Percentiles rank a stretch among this genome's conserved stretches.
phyloP scores from a whole-genome alignment of 345 rosid genomes.

The Brassica carinata region DNA sequence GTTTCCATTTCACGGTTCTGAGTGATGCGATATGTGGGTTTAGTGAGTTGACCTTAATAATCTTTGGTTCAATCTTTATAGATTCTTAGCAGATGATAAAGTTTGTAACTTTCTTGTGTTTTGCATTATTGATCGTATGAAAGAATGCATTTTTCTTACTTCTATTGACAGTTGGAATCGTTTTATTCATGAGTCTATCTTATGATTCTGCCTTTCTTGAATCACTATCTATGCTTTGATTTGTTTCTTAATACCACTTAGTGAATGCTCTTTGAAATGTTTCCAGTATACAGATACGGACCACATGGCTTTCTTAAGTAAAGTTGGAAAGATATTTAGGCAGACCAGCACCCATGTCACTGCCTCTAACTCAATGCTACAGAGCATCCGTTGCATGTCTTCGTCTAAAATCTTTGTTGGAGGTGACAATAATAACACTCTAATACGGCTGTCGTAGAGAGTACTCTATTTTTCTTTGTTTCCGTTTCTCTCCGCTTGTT shows the following conservation, averaged over 20 bases:
- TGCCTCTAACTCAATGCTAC: slow-evolving; percentile 53
- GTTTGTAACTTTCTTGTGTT: neutral
- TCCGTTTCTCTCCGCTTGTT: slow-evolving; percentile 5
- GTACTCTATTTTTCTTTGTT: neutral
- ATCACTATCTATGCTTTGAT: neutral
- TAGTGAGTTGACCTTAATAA: slow-evolving; percentile 29
- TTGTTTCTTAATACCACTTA: neutral
- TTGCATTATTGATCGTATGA: neutral
- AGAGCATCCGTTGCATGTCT: slow-evolving; percentile 82
- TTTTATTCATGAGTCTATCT: neutral
- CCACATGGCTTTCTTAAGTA: slow-evolving; percentile 84
- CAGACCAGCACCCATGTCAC: slow-evolving; percentile 57
- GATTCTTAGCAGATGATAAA: neutral
- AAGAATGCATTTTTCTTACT: neutral
- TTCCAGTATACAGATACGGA: slow-evolving; percentile 6
- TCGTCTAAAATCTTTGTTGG: slow-evolving; percentile 78
- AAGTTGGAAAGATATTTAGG: slow-evolving; percentile 65
- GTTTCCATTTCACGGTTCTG: neutral
- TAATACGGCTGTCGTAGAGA: neutral
- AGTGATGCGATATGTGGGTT: neutral
- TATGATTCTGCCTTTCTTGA: neutral
- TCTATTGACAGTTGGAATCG: neutral
- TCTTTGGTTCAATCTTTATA: neutral
- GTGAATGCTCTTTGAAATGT: slow-evolving; percentile 14
- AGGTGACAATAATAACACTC: slow-evolving; percentile 48